Evolutionary conservation across 306 rosid species (phyloP).

Genomic region (Dryas octopetala): DNA sequence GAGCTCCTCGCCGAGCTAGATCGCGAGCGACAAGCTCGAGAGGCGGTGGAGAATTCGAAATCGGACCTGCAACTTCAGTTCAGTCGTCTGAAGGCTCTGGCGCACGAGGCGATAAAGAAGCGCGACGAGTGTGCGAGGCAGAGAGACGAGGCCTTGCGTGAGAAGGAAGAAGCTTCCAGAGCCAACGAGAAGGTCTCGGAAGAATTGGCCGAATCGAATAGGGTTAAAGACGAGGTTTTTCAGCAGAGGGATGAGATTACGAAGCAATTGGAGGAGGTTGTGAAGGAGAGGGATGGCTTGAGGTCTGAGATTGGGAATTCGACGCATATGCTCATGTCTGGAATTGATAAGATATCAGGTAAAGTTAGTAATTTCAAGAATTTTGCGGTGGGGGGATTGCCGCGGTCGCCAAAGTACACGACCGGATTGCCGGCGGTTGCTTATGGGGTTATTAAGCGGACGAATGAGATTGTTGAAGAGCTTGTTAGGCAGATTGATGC

Average conservation of each 20-base stretch:
- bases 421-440: constrained; percentile 76
- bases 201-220: constrained; percentile 49
- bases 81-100: constrained; percentile 63
- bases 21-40: constrained; percentile 77
- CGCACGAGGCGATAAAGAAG: constrained; percentile 84
- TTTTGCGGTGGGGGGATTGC: constrained; percentile 56
- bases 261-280: constrained; percentile 56
- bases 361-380: constrained; percentile 67
- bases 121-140: constrained; percentile 75
- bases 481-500: constrained; percentile 72
- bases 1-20: constrained; percentile 82
- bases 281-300: constrained; percentile 66
- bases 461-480: constrained; percentile 93
- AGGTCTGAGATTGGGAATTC: constrained; percentile 83
- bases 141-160: constrained; percentile 81
- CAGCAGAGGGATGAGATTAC: constrained; percentile 53
- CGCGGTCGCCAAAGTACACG: constrained; percentile 71
- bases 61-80: constrained; percentile 69
- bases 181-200: constrained; percentile 42
- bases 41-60: constrained; percentile 66
- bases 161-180: constrained; percentile 56
- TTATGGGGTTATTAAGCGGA: constrained; percentile 82
- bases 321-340: constrained; percentile 85
- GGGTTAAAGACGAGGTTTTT: constrained; percentile 44
- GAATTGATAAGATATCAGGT: constrained; percentile 83